These are phyloP conservation scores for Corymbia citriodora DNA, from an alignment of 441 rosid genomes.

Conservation along the genomic window DNA sequence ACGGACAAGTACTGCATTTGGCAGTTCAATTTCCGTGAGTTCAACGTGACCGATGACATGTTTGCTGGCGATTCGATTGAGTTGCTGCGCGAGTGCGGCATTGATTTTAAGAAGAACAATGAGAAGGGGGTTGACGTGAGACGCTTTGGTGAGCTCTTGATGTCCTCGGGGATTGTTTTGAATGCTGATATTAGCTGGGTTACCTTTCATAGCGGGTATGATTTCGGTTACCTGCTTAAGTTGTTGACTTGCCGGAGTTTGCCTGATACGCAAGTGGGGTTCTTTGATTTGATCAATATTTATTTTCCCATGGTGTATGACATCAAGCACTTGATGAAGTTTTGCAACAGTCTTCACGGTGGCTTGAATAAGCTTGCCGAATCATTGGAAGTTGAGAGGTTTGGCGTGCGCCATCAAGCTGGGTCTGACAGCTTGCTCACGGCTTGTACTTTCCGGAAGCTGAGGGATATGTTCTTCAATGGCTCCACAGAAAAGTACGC, in stretches of 20 bases:
- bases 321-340: conserved; percentile 50
- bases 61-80: conserved; percentile 42
- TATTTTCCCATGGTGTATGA: conserved; percentile 46
- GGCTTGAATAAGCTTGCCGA: conserved; percentile 53
- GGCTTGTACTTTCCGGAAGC: conserved; percentile 43
- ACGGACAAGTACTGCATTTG: conserved; percentile 44
- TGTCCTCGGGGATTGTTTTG: conserved; percentile 50
- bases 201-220: conserved; percentile 41
- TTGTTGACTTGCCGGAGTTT: conserved; percentile 31
- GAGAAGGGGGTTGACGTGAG: conserved; percentile 44
- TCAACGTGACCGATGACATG: conserved; percentile 34
- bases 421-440: conserved; percentile 60
- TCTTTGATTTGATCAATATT: conserved; percentile 30
- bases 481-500: conserved; percentile 37
- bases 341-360: conserved; percentile 42
- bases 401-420: conserved; percentile 49
- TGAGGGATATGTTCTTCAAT: conserved; percentile 36
- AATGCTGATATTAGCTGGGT: conserved; percentile 39
- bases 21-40: conserved; percentile 56
- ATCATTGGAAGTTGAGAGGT: conserved; percentile 47
- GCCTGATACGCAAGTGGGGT: conserved; percentile 32
- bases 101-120: conserved; percentile 42
- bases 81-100: conserved; percentile 41
- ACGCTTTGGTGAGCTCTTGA: conserved; percentile 43
- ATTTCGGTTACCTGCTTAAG: conserved; percentile 70